Base-by-base conservation (phyloP, 179 eudicot species). In the Camellia oleifera region DNA sequence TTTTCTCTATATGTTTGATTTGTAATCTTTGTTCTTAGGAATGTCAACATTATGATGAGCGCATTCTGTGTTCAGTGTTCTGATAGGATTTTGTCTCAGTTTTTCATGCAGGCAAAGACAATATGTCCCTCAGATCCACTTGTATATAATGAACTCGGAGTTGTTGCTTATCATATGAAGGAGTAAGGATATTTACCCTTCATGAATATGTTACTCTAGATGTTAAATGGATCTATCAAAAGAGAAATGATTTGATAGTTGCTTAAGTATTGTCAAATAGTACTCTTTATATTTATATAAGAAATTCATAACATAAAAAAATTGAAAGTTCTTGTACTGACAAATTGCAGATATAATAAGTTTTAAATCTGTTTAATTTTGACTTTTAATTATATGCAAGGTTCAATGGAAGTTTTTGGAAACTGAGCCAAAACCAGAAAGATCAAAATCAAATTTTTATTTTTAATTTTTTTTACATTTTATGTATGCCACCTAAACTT, bases 131-230 rank as follows among this genome's bases (percentile, higher is more conserved):
- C 96, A 10, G 99, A 95, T 91, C 99, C 99, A 82, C 94, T 92
- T 82, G 98, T 95, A 73, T 92, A 86, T 85, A 95, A 95, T 81
- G 99, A 95, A 84, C 94, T 94, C 80, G 99, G 99, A 50, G 98
- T 92, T 82, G 98, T 92, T 78, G 91, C 99, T 63, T 92, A 95
- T 89, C 93, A 92, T 84, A 91, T 90, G 93, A 92, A 93, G 80
- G 97, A 93, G 98, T 95, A 90, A 87, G 94, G 71, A 79, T 77
- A 23, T 6, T 77, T 15, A 8, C 9, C 42, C 17, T 15, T 1
- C 4, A 23, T 23, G 66, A 65, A 23, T 50, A 3, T 52, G 20
- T 52, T 70, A n/a, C 13, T 48, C 7, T 3, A 45, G 74, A 70
- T 48, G 48, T 13, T 70, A n/a, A 20, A n/a, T 69, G 13, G 73